A percentile compares a stretch with the other conserved stretches of the same genome.
phyloP scores from a whole-genome alignment of 2,329 filamentous ascomycete species.

The Colletotrichum plurivorum region DNA sequence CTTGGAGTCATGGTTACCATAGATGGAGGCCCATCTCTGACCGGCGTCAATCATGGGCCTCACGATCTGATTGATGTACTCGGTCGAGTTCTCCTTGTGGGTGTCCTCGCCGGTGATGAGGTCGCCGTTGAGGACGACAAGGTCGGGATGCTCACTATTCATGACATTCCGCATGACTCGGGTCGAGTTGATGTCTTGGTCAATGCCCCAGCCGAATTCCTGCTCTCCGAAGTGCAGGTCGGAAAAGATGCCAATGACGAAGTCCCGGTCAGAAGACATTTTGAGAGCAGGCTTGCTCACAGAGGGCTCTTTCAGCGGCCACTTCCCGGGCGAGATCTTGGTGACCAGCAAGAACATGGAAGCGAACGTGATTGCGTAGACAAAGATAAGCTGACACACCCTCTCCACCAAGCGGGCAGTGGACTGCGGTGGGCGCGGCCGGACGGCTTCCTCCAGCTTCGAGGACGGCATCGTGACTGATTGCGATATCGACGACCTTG shows the following conservation, averaged over 20 bases:
- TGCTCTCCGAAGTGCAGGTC: constrained; percentile 71
- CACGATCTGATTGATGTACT: constrained; percentile 66
- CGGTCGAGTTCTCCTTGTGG: constrained; percentile 60
- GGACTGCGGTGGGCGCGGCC: constrained; percentile 33
- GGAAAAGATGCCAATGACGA: constrained; percentile 60
- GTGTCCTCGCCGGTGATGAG: constrained; percentile 73
- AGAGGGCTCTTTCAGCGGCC: constrained; percentile 36
- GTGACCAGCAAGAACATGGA: constrained; percentile 39
- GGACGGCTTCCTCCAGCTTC: constrained; percentile 30
- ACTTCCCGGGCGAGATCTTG: constrained; percentile 41
- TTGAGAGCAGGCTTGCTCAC: constrained; percentile 30
- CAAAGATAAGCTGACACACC: constrained; percentile 35
- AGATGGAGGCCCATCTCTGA: constrained; percentile 69
- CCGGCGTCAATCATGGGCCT: constrained; percentile 59
- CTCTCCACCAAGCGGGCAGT: constrained; percentile 24
- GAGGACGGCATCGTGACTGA: constrained; percentile 21
- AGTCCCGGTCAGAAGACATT: constrained; percentile 30
- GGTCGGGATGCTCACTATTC: constrained; percentile 59
- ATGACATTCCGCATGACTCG: constrained; percentile 64
- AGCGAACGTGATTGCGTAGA: constrained; percentile 37
- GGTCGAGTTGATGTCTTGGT: constrained; percentile 61
- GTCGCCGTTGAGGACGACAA: constrained; percentile 75
- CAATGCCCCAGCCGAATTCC: constrained; percentile 52
- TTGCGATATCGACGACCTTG: neutral
- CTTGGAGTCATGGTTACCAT: constrained; percentile 73